Conservation (phyloP, 2,329 filamentous ascomycete genomes). For the Ophiostoma perfectum region DNA sequence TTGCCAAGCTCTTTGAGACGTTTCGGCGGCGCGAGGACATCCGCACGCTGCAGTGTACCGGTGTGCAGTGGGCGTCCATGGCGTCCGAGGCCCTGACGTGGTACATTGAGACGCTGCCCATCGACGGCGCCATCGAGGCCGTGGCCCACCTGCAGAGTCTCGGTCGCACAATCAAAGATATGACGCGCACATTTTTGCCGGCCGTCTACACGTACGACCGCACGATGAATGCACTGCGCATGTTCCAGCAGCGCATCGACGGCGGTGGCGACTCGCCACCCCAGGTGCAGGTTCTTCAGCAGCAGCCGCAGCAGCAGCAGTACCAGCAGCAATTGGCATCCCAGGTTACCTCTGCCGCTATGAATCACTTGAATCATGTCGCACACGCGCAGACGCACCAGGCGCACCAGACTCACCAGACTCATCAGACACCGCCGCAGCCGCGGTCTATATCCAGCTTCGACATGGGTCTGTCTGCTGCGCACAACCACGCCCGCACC, state of each 20-base stretch:
- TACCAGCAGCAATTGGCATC: slow-evolving; percentile 1
- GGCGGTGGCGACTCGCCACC: slow-evolving; percentile 12
- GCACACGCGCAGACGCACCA: too few species aligned
- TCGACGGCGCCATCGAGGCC: slow-evolving; percentile 21
- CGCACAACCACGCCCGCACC: neutral
- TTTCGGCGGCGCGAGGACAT: slow-evolving; percentile 21
- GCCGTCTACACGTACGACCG: slow-evolving; percentile 17
- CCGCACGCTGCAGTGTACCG: slow-evolving; percentile 21
- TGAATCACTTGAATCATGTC: neutral
- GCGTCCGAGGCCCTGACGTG: slow-evolving; percentile 19
- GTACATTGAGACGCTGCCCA: slow-evolving; percentile 21
- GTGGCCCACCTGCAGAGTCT: slow-evolving; percentile 20
- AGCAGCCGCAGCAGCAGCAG: slow-evolving; percentile 6
- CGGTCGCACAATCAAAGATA: slow-evolving; percentile 21
- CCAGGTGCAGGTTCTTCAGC: neutral
- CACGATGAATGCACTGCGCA: slow-evolving; percentile 15
- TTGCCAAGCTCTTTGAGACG: slow-evolving; percentile 22
- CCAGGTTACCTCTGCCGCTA: neutral
- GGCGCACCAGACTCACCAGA: too few species aligned
- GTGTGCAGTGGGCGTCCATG: slow-evolving; percentile 23
- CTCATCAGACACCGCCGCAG: neutral
- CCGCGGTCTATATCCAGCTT: neutral
- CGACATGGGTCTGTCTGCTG: neutral
- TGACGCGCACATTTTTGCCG: slow-evolving; percentile 22
- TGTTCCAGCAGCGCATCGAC: slow-evolving; percentile 20